A percentile compares a stretch with the other conserved stretches of the same genome.
These are phyloP conservation scores for Acanthamoeba lugdunensis DNA, from an alignment of 208 protist genomes.

Conservation along the genomic window DNA sequence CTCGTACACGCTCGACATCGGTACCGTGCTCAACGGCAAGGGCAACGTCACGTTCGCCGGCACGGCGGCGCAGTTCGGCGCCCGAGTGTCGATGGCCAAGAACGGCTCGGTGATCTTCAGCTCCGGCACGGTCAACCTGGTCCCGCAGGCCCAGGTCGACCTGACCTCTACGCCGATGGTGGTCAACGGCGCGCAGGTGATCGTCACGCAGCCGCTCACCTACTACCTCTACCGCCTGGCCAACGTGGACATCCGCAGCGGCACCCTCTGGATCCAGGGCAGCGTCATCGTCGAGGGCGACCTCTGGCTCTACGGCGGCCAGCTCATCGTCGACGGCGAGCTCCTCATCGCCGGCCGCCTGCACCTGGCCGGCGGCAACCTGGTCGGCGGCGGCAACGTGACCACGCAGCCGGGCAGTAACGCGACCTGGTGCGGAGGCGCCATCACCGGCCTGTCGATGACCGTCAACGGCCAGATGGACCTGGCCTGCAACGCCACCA, in stretches of 20 bases:
- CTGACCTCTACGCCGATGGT: conserved; percentile 53
- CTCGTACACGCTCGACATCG: conserved; percentile 41
- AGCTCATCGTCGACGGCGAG: conserved; percentile 63
- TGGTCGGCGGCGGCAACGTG: conserved; percentile 61
- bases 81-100: conserved; percentile 32
- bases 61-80: conserved; percentile 38
- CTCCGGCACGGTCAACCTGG: conserved; percentile 53
- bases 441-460: conserved; percentile 62
- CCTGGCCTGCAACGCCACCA: conserved; percentile 37
- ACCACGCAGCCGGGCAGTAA: conserved; percentile 40
- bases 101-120: conserved; percentile 59
- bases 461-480: conserved; percentile 13
- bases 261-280: conserved; percentile 60
- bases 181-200: conserved; percentile 42
- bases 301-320: conserved; percentile 60
- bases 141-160: conserved; percentile 15
- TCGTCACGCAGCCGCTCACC: conserved; percentile 68
- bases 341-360: conserved; percentile 60
- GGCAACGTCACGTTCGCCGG: conserved; percentile 35
- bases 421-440: conserved; percentile 37
- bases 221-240: conserved; percentile 70
- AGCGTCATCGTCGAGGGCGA: conserved; percentile 65
- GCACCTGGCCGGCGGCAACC: conserved; percentile 44
- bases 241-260: conserved; percentile 61
- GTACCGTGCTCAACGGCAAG: conserved; percentile 24